Conservation (phyloP, 768 basidiomycete species). For the Lentinus tigrinus region DNA sequence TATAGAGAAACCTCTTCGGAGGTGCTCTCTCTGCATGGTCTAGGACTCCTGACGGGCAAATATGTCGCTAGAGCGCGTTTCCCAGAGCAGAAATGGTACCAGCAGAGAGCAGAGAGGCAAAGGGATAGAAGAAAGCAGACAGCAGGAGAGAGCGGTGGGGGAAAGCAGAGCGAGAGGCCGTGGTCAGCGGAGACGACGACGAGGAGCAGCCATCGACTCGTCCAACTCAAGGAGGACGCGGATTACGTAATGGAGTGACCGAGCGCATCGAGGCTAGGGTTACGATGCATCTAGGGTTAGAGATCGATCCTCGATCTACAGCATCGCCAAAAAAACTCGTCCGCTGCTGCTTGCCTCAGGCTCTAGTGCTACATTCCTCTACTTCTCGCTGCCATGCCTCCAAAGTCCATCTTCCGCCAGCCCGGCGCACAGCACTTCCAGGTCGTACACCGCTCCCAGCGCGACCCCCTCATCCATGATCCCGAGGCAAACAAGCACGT, state of each 20-base stretch:
- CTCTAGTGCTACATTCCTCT: neutral
- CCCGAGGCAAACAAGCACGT: slow-evolving; percentile 86
- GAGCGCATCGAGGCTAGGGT: slow-evolving; percentile 10
- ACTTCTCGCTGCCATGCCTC: slow-evolving; percentile 48
- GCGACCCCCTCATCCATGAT: slow-evolving; percentile 95
- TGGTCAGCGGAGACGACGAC: slow-evolving; percentile 2
- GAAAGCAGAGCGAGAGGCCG: neutral
- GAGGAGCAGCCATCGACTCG: slow-evolving; percentile 13
- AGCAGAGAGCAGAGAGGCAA: neutral
- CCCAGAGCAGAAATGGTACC: neutral
- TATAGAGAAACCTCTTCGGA: slow-evolving; percentile 84
- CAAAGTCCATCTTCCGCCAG: slow-evolving; percentile 85
- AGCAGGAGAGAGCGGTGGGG: neutral
- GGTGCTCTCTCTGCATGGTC: slow-evolving; percentile 71
- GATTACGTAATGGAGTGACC: slow-evolving; percentile 16
- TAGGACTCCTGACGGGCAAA: slow-evolving; percentile 19
- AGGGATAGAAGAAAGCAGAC: slow-evolving; percentile 10
- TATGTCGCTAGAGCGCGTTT: slow-evolving; percentile 8
- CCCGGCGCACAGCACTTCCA: slow-evolving; percentile 93
- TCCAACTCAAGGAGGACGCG: slow-evolving; percentile 12
- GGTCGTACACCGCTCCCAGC: slow-evolving; percentile 93
- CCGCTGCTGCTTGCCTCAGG: neutral
- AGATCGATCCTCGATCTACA: slow-evolving; percentile 19
- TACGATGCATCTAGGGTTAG: slow-evolving; percentile 15
- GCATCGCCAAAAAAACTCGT: slow-evolving; percentile 8